phyloP scores from a whole-genome alignment of 352 stramenopile genomes.

The Phytophthora pistaciae region DNA sequence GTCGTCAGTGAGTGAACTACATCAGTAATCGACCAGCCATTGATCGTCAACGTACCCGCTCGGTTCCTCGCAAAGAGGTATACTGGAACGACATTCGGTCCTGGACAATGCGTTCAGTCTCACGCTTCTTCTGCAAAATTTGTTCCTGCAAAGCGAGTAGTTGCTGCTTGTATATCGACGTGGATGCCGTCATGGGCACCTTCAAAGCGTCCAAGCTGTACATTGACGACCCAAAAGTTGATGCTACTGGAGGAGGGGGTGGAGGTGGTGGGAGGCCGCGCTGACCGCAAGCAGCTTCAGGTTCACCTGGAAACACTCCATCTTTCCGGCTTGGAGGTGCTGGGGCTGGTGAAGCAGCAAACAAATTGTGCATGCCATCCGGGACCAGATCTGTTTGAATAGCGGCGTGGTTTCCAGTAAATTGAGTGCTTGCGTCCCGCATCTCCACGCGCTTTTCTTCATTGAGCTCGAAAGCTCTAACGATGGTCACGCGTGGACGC shows the following conservation, averaged over 20 bases:
- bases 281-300: not conserved
- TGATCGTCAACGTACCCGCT: constrained; percentile 45
- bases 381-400: constrained; percentile 75
- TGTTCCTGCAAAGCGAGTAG: constrained; percentile 66
- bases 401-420: constrained; percentile 75
- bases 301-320: not conserved
- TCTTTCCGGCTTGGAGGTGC: not conserved
- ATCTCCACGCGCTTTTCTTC: constrained; percentile 44
- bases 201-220: constrained; percentile 52
- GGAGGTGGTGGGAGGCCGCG: not conserved
- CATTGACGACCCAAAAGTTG: constrained; percentile 13
- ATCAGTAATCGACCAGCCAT: not conserved
- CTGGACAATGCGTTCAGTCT: constrained; percentile 68
- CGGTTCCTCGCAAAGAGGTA: constrained; percentile 57
- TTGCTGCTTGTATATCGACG: constrained; percentile 79
- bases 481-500: constrained; percentile 48
- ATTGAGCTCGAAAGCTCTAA: constrained; percentile 56
- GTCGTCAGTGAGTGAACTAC: not conserved
- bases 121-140: constrained; percentile 72
- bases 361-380: constrained; percentile 62
- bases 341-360: constrained; percentile 1
- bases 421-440: constrained; percentile 75
- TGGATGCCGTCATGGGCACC: constrained; percentile 40
- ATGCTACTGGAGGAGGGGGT: constrained; percentile 8
- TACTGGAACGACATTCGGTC: constrained; percentile 73